Percentiles rank a stretch among this genome's conserved stretches.
These are phyloP conservation scores for Sporopachydermia cereana DNA, from an alignment of 1,139 yeast genomes.

Conservation along the genomic window DNA sequence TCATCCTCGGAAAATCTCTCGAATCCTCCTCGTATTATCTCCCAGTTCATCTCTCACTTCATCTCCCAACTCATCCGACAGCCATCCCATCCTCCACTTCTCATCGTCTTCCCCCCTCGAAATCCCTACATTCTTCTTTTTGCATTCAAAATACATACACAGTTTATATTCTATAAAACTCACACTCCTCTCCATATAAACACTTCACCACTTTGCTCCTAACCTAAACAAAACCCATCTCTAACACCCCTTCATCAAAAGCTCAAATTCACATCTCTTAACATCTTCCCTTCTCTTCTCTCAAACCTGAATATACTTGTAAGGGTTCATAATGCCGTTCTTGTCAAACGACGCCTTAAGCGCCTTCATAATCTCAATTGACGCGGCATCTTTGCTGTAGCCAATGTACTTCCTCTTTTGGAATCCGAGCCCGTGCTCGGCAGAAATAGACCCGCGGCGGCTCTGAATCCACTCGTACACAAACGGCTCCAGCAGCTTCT, in stretches of 20 bases:
- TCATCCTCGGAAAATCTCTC: no score
- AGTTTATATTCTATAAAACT: no score
- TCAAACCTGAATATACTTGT: constrained; percentile 51
- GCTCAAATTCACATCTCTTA: background rate
- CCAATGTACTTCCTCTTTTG: constrained; percentile 84
- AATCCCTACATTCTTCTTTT: no score
- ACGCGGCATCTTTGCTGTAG: constrained; percentile 63
- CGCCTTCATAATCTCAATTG: constrained; percentile 61
- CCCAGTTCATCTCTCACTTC: no score
- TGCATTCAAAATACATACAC: no score
- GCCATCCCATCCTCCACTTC: no score
- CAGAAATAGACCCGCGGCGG: constrained; percentile 78
- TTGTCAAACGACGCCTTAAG: constrained; percentile 81
- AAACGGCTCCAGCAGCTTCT: constrained; percentile 75
- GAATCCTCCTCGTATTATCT: no score
- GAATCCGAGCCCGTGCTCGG: constrained; percentile 96
- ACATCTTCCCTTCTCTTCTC: constrained; percentile 5
- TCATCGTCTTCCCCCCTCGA: no score
- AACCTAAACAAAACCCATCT: no score
- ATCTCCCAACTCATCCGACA: no score
- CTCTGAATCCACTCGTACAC: constrained; percentile 80
- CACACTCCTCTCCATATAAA: no score
- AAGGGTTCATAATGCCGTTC: constrained; percentile 82
- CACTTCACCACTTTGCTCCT: no score
- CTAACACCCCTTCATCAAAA: background rate